Evolutionary conservation across 257 asterid genomes (phyloP).

Genomic region (Capsicum pubescens): DNA sequence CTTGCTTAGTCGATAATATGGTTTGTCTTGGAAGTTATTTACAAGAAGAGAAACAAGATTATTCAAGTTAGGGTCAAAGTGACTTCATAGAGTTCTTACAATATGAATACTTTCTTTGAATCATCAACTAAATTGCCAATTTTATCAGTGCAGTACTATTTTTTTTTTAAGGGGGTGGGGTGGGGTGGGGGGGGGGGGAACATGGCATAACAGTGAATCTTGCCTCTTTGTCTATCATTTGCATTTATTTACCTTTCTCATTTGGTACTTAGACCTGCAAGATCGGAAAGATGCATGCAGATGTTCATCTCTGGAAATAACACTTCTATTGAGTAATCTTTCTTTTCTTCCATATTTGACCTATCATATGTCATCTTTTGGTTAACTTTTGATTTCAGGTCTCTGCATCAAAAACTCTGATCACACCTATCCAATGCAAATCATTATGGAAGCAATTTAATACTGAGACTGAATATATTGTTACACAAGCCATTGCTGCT

Average conservation of each 20-base stretch:
- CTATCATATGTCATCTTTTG: not conserved
- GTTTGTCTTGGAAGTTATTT: constrained; percentile 12
- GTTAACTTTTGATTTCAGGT: constrained; percentile 48
- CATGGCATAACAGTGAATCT: not conserved
- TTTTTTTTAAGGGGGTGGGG: not conserved
- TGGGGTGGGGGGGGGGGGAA: too few species aligned
- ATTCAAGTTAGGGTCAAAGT: constrained; percentile 4
- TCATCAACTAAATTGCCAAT: not conserved
- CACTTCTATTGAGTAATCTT: constrained; percentile 13
- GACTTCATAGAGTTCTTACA: not conserved
- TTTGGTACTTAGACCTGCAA: constrained; percentile 7
- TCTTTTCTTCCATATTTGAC: not conserved
- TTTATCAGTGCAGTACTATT: constrained; percentile 1
- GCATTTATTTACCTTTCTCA: not conserved
- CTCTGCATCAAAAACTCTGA: constrained; percentile 75
- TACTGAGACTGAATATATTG: constrained; percentile 85
- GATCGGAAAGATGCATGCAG: constrained; percentile 10
- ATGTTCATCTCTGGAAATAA: constrained; percentile 20
- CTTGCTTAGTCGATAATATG: constrained; percentile 5
- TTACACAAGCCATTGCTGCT: constrained; percentile 92
- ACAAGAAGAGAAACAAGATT: constrained; percentile 8
- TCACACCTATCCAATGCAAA: constrained; percentile 96
- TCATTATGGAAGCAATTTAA: constrained; percentile 91
- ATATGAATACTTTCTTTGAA: constrained; percentile 19
- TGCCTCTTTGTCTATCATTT: not conserved